phyloP scores from a whole-genome alignment of 2,329 filamentous ascomycete species.

The Kalmusia sp. region DNA sequence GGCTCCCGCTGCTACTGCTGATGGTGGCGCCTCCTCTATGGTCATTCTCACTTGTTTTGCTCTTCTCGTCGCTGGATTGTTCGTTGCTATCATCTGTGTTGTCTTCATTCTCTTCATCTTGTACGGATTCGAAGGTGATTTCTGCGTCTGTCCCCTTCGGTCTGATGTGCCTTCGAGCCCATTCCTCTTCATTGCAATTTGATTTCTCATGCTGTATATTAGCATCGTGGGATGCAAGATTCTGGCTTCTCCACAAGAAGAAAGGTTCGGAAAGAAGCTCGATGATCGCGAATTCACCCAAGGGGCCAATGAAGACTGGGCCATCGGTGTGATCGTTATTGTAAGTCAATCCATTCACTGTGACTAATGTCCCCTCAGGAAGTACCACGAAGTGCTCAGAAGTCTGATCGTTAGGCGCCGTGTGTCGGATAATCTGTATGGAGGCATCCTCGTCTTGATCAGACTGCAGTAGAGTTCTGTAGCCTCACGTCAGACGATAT shows the following conservation, averaged over 20 bases:
- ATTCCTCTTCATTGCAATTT: too few relatives aligned
- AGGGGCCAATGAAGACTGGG: slow-evolving; percentile 22
- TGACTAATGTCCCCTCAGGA: slow-evolving; percentile 13
- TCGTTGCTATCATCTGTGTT: background rate
- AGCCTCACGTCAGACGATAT: background rate
- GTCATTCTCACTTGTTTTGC: too few relatives aligned
- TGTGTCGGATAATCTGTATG: background rate
- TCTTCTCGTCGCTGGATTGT: background rate
- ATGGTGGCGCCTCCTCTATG: too few relatives aligned
- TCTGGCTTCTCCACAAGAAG: slow-evolving; percentile 25
- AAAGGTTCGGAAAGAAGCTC: slow-evolving; percentile 26
- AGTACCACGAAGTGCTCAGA: slow-evolving; percentile 5
- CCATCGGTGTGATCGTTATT: slow-evolving; percentile 10
- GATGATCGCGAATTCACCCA: slow-evolving; percentile 26
- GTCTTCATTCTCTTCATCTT: too few relatives aligned
- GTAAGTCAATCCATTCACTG: slow-evolving; percentile 25
- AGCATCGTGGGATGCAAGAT: too few relatives aligned
- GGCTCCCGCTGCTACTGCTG: background rate
- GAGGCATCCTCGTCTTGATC: background rate
- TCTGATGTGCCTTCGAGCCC: background rate
- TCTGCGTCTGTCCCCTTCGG: too few relatives aligned
- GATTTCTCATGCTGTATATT: too few relatives aligned
- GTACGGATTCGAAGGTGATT: background rate
- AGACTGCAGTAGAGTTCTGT: background rate
- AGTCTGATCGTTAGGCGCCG: background rate